A percentile compares a stretch with the other conserved stretches of the same genome.
Conservation (phyloP, 768 basidiomycete species). For the Kwoniella dejecticola region DNA sequence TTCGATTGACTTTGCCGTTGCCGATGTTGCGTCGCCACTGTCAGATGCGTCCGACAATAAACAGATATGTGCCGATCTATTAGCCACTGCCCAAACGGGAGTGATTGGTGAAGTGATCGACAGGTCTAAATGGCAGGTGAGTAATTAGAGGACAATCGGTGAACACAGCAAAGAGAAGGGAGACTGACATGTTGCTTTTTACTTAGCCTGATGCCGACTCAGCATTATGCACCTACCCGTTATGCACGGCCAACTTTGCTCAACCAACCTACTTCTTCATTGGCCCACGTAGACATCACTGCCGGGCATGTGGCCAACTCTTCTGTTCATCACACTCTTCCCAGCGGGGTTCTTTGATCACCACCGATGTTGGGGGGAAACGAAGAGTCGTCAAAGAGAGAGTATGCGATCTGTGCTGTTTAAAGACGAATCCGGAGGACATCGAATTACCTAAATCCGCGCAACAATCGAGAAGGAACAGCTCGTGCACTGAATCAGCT, state of each 20-base stretch:
- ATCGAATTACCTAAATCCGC: conserved; percentile 15
- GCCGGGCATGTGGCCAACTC: conserved; percentile 44
- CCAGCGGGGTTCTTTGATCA: conserved; percentile 25
- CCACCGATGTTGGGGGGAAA: conserved; percentile 15
- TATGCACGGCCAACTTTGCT: conserved; percentile 44
- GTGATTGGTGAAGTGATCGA: conserved; percentile 22
- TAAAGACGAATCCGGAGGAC: conserved; percentile 1
- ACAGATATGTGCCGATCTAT: conserved; percentile 23
- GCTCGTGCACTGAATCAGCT: conserved; percentile 18
- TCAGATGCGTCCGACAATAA: conserved; percentile 7
- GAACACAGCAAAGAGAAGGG: not conserved
- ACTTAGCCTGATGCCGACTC: conserved; percentile 36
- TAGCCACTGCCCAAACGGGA: conserved; percentile 6
- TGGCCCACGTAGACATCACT: conserved; percentile 45
- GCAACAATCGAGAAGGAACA: conserved; percentile 20
- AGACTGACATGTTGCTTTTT: not conserved
- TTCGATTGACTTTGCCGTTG: conserved; percentile 14
- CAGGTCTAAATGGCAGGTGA: conserved; percentile 37
- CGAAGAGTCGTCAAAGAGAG: conserved; percentile 24
- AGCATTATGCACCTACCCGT: conserved; percentile 38
- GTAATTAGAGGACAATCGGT: not conserved
- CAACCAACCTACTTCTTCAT: conserved; percentile 37
- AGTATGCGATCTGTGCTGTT: conserved; percentile 44
- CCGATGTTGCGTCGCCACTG: conserved; percentile 12
- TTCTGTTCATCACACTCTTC: conserved; percentile 40